A percentile compares a stretch with the other conserved stretches of the same genome.
Conservation (phyloP, 2,329 filamentous ascomycete species). For the Leptosphaerulina australis region DNA sequence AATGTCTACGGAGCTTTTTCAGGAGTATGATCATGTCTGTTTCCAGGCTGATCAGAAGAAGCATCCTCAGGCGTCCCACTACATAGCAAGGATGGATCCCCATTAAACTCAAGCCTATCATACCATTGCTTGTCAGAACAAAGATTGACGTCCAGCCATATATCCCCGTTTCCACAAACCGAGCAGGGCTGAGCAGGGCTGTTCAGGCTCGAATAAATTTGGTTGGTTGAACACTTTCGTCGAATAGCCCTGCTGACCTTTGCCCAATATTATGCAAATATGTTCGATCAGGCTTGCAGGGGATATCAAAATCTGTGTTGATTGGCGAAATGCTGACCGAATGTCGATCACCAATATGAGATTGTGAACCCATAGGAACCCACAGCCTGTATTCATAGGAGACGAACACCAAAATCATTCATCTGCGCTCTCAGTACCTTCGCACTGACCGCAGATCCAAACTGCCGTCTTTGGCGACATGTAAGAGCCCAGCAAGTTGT, state of each 20-base stretch:
- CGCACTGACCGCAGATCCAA: neutral
- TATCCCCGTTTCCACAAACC: neutral
- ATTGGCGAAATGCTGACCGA: constrained; percentile 1
- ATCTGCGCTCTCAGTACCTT: neutral
- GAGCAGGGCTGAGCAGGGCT: neutral
- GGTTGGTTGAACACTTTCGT: no score
- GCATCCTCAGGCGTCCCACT: constrained; percentile 3
- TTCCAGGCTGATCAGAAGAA: neutral
- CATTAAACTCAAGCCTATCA: neutral
- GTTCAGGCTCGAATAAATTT: no score
- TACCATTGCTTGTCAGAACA: neutral
- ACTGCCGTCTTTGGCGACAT: neutral
- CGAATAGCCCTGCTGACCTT: no score
- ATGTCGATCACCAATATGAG: neutral
- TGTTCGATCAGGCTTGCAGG: neutral
- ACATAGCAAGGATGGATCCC: neutral
- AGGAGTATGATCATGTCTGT: neutral
- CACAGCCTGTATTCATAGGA: neutral
- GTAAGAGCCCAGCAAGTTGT: neutral
- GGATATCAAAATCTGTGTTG: neutral
- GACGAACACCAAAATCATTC: neutral
- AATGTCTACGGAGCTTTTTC: neutral
- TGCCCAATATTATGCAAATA: neutral
- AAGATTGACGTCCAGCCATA: constrained; percentile 1
- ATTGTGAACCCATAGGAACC: neutral